Conservation (phyloP, 768 basidiomycete genomes). For the Mycena belliarum region DNA sequence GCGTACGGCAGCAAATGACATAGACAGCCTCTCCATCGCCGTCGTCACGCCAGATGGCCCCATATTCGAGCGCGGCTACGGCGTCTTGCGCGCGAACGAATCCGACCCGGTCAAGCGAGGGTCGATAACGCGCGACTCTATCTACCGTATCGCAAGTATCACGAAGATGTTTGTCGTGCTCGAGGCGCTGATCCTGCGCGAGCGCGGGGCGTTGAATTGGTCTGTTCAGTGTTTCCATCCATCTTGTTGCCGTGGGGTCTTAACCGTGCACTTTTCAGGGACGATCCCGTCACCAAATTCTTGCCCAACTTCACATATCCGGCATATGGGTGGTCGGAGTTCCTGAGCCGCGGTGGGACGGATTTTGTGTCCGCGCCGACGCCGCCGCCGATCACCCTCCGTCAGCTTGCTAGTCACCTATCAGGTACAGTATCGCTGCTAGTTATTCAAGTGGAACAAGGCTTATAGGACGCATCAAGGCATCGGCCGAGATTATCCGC, state of each 20-base stretch:
- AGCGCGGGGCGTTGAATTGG: conserved; percentile 44
- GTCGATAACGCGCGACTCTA: conserved; percentile 41
- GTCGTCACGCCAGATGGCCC: conserved; percentile 47
- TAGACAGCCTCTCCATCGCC: conserved; percentile 53
- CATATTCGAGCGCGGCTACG: conserved; percentile 47
- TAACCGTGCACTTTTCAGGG: conserved; percentile 30
- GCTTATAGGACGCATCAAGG: conserved; percentile 21
- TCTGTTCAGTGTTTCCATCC: conserved; percentile 22
- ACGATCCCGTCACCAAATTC: conserved; percentile 51
- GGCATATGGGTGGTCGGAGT: conserved; percentile 35
- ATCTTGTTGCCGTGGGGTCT: not conserved
- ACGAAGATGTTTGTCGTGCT: conserved; percentile 52
- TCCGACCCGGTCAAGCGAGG: conserved; percentile 23
- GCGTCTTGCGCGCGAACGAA: conserved; percentile 46
- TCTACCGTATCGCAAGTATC: conserved; percentile 54
- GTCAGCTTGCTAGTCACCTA: conserved; percentile 45
- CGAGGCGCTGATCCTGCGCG: conserved; percentile 49
- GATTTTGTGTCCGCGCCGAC: conserved; percentile 2
- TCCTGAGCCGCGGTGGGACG: conserved; percentile 24
- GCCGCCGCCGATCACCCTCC: conserved; percentile 37
- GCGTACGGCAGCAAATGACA: conserved; percentile 32
- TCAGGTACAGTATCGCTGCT: conserved; percentile 10
- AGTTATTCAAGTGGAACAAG: not conserved
- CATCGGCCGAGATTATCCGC: conserved; percentile 39
- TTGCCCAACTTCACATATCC: conserved; percentile 40